Conservation (phyloP, 345 rosid species). For the Turnera subulata region DNA sequence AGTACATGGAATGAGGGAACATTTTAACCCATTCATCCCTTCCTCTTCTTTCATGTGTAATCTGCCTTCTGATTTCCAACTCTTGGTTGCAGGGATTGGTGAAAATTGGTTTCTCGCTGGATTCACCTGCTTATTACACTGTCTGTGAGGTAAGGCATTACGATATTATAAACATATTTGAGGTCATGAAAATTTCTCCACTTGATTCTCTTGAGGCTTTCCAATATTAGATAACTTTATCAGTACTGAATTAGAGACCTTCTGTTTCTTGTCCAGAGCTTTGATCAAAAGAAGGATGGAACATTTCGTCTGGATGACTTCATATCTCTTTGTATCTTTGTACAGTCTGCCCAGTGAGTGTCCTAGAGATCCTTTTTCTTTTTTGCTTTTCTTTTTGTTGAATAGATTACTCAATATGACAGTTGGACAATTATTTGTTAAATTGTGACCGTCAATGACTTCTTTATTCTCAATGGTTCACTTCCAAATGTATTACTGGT, state of each 20-base stretch:
- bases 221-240: neutral
- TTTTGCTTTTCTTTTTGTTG: neutral
- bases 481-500: neutral
- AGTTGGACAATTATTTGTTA: no score
- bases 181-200: neutral
- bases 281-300: conserved; percentile 58
- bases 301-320: conserved; percentile 60
- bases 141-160: conserved; percentile 54
- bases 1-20: neutral
- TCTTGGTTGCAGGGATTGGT: conserved; percentile 45
- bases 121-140: conserved; percentile 62
- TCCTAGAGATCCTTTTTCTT: neutral
- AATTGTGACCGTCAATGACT: no score
- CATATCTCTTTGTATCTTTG: conserved; percentile 65
- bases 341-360: conserved; percentile 60
- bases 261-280: conserved; percentile 41
- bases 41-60: neutral
- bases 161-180: neutral
- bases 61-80: conserved; percentile 11
- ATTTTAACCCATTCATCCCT: neutral
- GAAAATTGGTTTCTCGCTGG: conserved; percentile 61
- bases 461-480: neutral
- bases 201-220: neutral
- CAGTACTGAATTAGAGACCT: neutral
- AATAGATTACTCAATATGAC: neutral